A percentile compares a stretch with the other conserved stretches of the same genome.
These are phyloP conservation scores for Soucietia sequanensis DNA, from an alignment of 805 yeast species.

Conservation along the genomic window DNA sequence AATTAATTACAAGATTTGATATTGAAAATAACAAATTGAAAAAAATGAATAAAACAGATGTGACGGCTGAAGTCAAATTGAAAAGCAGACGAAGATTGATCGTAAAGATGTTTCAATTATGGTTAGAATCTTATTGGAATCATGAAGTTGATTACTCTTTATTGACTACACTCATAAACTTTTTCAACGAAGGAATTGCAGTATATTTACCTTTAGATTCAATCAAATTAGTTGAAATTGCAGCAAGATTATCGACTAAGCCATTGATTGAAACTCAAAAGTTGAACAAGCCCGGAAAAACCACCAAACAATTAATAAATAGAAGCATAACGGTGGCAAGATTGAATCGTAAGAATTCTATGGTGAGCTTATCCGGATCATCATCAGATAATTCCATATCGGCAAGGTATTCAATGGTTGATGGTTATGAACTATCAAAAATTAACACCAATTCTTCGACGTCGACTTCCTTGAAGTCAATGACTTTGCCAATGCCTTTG, in stretches of 20 bases:
- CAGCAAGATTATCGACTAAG: constrained; percentile 56
- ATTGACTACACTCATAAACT: constrained; percentile 69
- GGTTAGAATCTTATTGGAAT: constrained; percentile 93
- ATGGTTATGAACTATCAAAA: constrained; percentile 55
- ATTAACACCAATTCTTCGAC: constrained; percentile 49
- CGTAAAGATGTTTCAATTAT: constrained; percentile 66
- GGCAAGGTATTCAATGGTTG: constrained; percentile 48
- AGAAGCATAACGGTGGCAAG: constrained; percentile 46
- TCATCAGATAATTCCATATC: constrained; percentile 16
- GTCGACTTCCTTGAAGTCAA: constrained; percentile 36
- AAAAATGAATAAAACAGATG: constrained; percentile 10
- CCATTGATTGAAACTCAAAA: constrained; percentile 48
- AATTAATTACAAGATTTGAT: constrained; percentile 65
- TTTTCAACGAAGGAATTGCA: constrained; percentile 77
- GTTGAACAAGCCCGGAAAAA: constrained; percentile 12
- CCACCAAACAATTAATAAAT: constrained; percentile 40
- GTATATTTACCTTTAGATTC: constrained; percentile 62
- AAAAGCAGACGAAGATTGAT: constrained; percentile 66
- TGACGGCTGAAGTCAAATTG: constrained; percentile 31
- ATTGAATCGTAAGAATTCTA: constrained; percentile 32
- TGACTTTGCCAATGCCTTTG: constrained; percentile 42
- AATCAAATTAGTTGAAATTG: constrained; percentile 57
- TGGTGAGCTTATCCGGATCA: constrained; percentile 28
- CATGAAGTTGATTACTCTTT: constrained; percentile 56
- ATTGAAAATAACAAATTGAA: constrained; percentile 30